Evolutionary conservation across 345 rosid genomes (phyloP).

Genomic region (Salix dunnii): DNA sequence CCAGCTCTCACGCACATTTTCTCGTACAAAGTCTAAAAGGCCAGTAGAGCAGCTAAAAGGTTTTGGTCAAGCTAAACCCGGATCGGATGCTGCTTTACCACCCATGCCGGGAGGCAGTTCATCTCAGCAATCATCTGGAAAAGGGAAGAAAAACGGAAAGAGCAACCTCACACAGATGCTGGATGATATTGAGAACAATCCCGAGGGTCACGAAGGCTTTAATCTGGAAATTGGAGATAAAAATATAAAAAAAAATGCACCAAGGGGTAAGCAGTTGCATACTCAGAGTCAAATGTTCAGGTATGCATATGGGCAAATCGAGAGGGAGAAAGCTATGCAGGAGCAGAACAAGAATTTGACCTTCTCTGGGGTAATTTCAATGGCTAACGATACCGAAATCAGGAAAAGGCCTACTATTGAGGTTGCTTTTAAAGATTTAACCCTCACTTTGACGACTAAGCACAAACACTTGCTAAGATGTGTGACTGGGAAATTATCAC

Average conservation of each 20-base stretch:
- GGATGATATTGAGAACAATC: conserved; percentile 73
- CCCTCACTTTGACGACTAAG: conserved; percentile 72
- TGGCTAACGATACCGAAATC: conserved; percentile 68
- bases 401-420: conserved; percentile 75
- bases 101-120: conserved; percentile 33
- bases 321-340: conserved; percentile 85
- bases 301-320: conserved; percentile 89
- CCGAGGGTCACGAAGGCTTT: conserved; percentile 66
- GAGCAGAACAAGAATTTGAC: conserved; percentile 85
- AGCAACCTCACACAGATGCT: conserved; percentile 74
- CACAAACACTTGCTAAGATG: conserved; percentile 79
- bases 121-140: conserved; percentile 21
- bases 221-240: conserved; percentile 77
- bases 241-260: conserved; percentile 58
- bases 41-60: conserved; percentile 46
- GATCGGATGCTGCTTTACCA: conserved; percentile 57
- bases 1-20: conserved; percentile 79
- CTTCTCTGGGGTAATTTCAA: conserved; percentile 81
- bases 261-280: conserved; percentile 75
- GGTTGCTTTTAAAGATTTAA: conserved; percentile 75
- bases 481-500: conserved; percentile 83
- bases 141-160: conserved; percentile 62
- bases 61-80: conserved; percentile 54
- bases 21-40: conserved; percentile 57
- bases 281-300: conserved; percentile 95